A percentile compares a stretch with the other conserved stretches of the same genome.
These are phyloP conservation scores for Colletotrichum chrysophilum DNA, from an alignment of 2,329 filamentous ascomycete species.

Conservation along the genomic window DNA sequence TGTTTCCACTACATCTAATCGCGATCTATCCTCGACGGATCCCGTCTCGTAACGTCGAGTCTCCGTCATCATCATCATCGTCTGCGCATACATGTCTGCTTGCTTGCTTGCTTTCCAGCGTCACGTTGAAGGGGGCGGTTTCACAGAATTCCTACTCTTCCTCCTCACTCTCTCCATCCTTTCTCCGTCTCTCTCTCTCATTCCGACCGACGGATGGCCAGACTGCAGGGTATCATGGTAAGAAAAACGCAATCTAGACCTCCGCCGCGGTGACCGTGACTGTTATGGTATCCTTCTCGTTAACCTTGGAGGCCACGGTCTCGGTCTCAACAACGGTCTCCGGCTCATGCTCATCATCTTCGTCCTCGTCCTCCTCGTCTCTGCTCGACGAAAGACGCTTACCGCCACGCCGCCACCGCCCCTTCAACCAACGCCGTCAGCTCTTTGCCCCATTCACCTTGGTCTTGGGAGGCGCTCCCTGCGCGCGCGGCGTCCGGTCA, in stretches of 20 bases:
- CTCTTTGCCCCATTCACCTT: conserved; percentile 6
- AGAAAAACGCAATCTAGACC: conserved; percentile 15
- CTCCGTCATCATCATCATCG: background rate
- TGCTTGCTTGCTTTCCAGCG: conserved; percentile 10
- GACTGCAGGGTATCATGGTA: conserved; percentile 21
- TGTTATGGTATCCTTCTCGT: conserved; percentile 6
- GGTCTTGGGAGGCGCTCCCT: background rate
- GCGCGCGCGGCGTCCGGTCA: conserved; percentile 20
- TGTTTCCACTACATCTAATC: conserved; percentile 1
- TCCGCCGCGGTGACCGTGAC: conserved; percentile 17
- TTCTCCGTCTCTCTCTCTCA: background rate
- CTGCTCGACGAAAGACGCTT: background rate
- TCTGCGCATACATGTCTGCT: background rate
- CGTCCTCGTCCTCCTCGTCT: background rate
- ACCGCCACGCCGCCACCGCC: conserved; percentile 21
- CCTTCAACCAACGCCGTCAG: conserved; percentile 27
- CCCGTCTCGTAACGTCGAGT: background rate
- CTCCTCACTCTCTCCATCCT: background rate
- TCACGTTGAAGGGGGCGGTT: conserved; percentile 23
- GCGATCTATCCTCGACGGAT: background rate
- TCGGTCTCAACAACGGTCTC: conserved; percentile 4
- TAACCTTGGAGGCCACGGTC: background rate
- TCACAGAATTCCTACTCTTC: background rate
- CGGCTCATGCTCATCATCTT: background rate
- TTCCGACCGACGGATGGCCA: background rate